A percentile compares a stretch with the other conserved stretches of the same genome.
Evolutionary conservation across 2,329 filamentous ascomycete species (phyloP).

Genomic region (Bertia moriformis): DNA sequence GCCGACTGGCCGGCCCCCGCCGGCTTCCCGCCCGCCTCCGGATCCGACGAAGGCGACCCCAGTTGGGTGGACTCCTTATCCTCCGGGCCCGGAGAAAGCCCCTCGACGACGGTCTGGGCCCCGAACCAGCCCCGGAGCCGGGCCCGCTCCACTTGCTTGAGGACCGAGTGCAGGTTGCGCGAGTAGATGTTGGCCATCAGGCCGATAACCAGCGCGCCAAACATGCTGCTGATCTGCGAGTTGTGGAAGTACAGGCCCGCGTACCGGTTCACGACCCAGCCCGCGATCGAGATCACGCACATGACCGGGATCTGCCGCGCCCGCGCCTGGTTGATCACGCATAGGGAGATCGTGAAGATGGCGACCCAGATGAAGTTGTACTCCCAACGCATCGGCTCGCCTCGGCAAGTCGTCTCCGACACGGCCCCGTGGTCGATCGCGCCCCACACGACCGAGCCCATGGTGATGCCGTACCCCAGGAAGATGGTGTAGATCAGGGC

Average conservation of each 20-base stretch:
- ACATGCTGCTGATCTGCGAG: not conserved
- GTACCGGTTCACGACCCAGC: not conserved
- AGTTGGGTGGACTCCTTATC: not conserved
- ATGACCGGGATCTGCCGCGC: not conserved
- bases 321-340: not conserved
- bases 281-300: not conserved
- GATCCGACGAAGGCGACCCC: not conserved
- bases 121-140: no score
- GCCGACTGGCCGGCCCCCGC: not conserved
- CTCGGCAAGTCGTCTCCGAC: slow-evolving; percentile 19
- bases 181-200: not conserved
- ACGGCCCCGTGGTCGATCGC: slow-evolving; percentile 24
- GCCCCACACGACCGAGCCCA: slow-evolving; percentile 33
- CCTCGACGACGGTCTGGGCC: not conserved
- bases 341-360: not conserved
- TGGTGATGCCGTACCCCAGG: slow-evolving; percentile 33
- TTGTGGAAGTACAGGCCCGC: not conserved
- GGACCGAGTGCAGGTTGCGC: not conserved
- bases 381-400: not conserved
- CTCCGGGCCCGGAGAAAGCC: not conserved
- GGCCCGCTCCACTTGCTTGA: not conserved
- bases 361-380: not conserved
- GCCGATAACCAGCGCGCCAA: not conserved
- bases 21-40: not conserved
- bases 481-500: slow-evolving; percentile 35